Evolutionary conservation across 306 rosid species (phyloP).

Genomic region (Acacia crassicarpa): DNA sequence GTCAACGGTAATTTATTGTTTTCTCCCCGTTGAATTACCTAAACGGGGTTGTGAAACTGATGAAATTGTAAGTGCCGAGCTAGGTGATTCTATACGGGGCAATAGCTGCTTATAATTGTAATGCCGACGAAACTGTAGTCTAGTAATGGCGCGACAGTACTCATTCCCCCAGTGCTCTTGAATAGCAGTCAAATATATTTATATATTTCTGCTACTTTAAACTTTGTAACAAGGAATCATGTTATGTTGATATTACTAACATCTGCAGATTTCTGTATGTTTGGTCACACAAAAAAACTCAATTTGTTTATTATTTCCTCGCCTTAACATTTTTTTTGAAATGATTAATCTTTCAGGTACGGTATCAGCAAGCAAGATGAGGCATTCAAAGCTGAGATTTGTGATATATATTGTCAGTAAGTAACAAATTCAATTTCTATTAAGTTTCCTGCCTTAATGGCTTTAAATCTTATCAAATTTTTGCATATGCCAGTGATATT

Average conservation of each 20-base stretch:
- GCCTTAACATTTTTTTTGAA: not conserved
- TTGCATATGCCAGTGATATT: not conserved
- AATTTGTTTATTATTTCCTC: not conserved
- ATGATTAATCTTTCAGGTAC: not conserved
- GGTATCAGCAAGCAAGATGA: constrained; percentile 19
- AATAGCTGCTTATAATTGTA: not conserved
- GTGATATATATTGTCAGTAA: constrained; percentile 17
- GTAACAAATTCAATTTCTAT: not conserved
- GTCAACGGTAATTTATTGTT: not conserved
- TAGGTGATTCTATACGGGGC: not conserved
- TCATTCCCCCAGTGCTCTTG: not conserved
- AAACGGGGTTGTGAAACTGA: not conserved
- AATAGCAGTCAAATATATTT: not conserved
- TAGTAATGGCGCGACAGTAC: not conserved
- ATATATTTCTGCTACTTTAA: not conserved
- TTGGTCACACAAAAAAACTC: not conserved
- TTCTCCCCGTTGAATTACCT: not conserved
- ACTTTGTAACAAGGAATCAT: not conserved
- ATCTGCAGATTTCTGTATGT: not conserved
- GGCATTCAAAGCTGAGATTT: constrained; percentile 17
- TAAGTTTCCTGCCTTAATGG: not conserved
- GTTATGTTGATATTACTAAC: not conserved
- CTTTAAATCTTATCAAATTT: not conserved
- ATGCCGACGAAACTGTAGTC: not conserved
- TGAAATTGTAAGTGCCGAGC: not conserved